Conservation (phyloP, 306 rosid genomes). For the Sophora flavescens region DNA sequence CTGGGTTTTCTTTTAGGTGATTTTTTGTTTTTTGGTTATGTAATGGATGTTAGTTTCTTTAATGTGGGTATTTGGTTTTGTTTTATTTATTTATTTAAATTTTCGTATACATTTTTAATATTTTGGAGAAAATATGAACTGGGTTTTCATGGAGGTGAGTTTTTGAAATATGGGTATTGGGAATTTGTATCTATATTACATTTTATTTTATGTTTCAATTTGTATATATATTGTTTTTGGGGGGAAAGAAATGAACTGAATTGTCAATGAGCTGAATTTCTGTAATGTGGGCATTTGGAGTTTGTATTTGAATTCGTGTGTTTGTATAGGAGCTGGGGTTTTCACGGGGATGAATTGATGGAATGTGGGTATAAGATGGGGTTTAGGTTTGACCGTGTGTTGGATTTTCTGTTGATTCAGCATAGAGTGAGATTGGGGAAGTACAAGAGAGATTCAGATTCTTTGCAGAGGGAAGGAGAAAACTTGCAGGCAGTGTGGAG, state of each 20-base stretch:
- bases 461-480: too few relatives aligned
- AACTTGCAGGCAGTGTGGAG: too few relatives aligned
- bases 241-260: background rate
- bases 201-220: conserved; percentile 29
- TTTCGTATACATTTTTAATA: background rate
- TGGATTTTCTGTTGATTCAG: conserved; percentile 59
- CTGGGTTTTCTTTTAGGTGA: conserved; percentile 29
- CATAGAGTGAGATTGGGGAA: conserved; percentile 93
- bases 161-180: conserved; percentile 41
- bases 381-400: conserved; percentile 52
- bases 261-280: conserved; percentile 31
- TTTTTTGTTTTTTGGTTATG: background rate
- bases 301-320: conserved; percentile 33
- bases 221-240: background rate
- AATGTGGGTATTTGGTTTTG: too few relatives aligned
- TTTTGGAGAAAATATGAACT: conserved; percentile 1
- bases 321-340: conserved; percentile 16
- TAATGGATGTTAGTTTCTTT: background rate
- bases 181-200: conserved; percentile 23
- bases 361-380: conserved; percentile 40
- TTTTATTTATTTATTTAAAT: too few relatives aligned
- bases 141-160: conserved; percentile 38
- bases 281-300: conserved; percentile 40
- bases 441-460: too few relatives aligned
- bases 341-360: conserved; percentile 39